These are phyloP conservation scores for Tetradesmus lagerheimii DNA, from an alignment of 139 green algal genomes.

Conservation along the genomic window DNA sequence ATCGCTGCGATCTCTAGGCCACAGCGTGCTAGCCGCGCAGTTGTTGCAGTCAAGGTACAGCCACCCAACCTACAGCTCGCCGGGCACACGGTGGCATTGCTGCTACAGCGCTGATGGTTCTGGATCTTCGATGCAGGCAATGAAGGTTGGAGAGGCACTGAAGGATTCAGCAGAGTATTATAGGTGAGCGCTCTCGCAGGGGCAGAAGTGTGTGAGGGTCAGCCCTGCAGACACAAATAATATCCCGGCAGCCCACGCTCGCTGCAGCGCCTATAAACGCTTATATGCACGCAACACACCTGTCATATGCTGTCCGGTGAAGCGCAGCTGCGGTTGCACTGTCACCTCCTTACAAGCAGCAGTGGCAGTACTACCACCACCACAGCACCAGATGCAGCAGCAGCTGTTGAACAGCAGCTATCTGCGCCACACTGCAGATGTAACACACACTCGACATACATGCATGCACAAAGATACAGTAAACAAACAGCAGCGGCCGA, in stretches of 20 bases:
- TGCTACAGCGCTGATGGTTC: neutral
- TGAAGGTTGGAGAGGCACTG: constrained; percentile 67
- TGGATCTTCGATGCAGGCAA: constrained; percentile 24
- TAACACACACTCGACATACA: neutral
- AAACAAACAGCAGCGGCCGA: neutral
- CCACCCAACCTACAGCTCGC: neutral
- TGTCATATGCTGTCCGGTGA: neutral
- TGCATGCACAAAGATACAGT: neutral
- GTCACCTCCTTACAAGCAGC: neutral
- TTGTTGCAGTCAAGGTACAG: constrained; percentile 21
- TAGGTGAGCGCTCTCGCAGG: constrained; percentile 35
- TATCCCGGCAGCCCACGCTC: neutral
- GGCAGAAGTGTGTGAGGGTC: neutral
- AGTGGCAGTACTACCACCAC: neutral
- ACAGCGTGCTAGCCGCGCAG: constrained; percentile 8
- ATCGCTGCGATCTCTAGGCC: neutral
- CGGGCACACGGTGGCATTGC: neutral
- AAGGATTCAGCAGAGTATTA: constrained; percentile 64
- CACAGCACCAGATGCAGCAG: neutral
- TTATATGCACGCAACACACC: neutral
- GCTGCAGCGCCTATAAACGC: neutral
- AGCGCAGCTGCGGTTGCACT: neutral
- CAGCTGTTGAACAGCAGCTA: neutral
- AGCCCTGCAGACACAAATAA: neutral
- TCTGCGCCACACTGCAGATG: neutral